Conservation (phyloP, 805 yeast genomes). For the Candida khao-thaluensis region DNA sequence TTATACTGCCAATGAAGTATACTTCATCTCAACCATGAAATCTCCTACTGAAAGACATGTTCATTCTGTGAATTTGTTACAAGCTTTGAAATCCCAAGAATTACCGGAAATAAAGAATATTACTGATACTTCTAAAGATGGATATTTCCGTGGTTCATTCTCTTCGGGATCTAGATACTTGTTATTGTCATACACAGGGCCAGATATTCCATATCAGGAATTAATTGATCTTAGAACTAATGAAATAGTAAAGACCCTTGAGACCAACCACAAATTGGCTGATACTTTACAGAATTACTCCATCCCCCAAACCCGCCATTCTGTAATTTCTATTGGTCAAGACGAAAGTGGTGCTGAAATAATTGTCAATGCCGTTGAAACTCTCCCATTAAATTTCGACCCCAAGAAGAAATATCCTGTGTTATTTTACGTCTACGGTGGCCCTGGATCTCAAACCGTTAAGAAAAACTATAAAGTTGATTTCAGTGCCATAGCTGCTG, state of each 20-base stretch:
- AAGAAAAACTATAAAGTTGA: conserved; percentile 54
- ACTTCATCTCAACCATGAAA: conserved; percentile 70
- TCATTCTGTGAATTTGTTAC: conserved; percentile 59
- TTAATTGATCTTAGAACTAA: conserved; percentile 46
- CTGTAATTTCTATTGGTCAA: conserved; percentile 52
- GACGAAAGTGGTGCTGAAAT: conserved; percentile 48
- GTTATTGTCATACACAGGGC: conserved; percentile 72
- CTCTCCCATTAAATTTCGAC: conserved; percentile 73
- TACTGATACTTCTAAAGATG: conserved; percentile 42
- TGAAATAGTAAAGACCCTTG: conserved; percentile 41
- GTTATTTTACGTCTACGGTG: conserved; percentile 88
- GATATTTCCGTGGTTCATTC: conserved; percentile 70
- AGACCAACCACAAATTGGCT: conserved; percentile 46
- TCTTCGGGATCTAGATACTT: conserved; percentile 77
- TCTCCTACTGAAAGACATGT: conserved; percentile 84
- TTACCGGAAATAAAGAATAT: conserved; percentile 49
- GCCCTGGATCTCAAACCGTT: conserved; percentile 91
- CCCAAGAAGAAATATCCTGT: conserved; percentile 70
- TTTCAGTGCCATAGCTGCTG: conserved; percentile 74
- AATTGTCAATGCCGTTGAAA: conserved; percentile 67
- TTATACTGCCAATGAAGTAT: conserved; percentile 44
- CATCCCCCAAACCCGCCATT: conserved; percentile 55
- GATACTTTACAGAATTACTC: conserved; percentile 43
- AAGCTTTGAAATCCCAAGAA: conserved; percentile 29
- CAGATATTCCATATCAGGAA: conserved; percentile 75